A percentile compares a stretch with the other conserved stretches of the same genome.
phyloP scores from a whole-genome alignment of 371 early-diverging fungal species.

The Chytridium lagenaria region DNA sequence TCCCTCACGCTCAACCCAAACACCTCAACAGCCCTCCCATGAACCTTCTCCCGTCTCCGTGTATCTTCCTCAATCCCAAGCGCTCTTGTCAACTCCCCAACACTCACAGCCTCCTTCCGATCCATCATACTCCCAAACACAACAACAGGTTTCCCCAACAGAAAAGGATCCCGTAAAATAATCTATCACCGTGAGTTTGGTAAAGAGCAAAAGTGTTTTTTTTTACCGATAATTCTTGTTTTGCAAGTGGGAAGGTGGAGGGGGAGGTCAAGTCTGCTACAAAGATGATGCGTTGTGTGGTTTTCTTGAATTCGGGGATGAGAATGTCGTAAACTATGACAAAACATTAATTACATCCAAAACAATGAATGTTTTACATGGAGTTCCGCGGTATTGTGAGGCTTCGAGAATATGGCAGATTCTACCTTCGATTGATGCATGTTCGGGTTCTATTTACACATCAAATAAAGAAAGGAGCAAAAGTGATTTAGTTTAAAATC shows the following conservation, averaged over 20 bases:
- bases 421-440: not conserved
- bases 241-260: not conserved
- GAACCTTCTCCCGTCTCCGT: not conserved
- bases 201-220: too few species aligned
- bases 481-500: too few species aligned
- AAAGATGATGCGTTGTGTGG: not conserved
- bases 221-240: not conserved
- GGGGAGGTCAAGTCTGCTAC: not conserved
- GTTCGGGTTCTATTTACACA: not conserved
- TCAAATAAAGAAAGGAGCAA: not conserved
- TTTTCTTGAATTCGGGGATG: not conserved
- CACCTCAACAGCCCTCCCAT: not conserved
- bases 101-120: not conserved
- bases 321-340: not conserved
- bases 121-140: not conserved
- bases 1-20: not conserved
- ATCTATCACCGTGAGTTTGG: not conserved
- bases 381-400: not conserved
- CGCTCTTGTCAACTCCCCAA: not conserved
- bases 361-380: not conserved
- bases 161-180: not conserved
- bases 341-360: not conserved
- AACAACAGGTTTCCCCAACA: not conserved
- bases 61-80: not conserved
- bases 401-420: not conserved